Conservation (phyloP, 2,329 filamentous ascomycete genomes). For the Hypocreales sp. region DNA sequence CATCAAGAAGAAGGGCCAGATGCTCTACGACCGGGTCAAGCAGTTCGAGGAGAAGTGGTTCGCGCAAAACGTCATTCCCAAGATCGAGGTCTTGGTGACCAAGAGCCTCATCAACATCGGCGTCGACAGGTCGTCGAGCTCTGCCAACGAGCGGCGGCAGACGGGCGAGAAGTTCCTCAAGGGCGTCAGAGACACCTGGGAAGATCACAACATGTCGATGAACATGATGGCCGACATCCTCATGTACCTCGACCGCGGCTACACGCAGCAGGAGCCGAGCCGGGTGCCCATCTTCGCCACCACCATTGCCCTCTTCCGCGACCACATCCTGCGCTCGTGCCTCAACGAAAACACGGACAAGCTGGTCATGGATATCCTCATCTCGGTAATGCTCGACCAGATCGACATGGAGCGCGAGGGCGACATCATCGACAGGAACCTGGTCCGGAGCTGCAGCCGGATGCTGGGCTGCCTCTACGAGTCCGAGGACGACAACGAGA, state of each 20-base stretch:
- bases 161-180: slow-evolving; percentile 73
- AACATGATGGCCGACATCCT: slow-evolving; percentile 93
- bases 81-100: slow-evolving; percentile 57
- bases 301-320: slow-evolving; percentile 77
- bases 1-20: slow-evolving; percentile 67
- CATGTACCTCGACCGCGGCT: slow-evolving; percentile 93
- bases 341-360: slow-evolving; percentile 28
- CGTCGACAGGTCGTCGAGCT: slow-evolving; percentile 43
- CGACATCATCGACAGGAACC: slow-evolving; percentile 68
- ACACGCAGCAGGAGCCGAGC: slow-evolving; percentile 48
- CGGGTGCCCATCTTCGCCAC: slow-evolving; percentile 68
- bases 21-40: slow-evolving; percentile 68
- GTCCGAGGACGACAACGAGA: slow-evolving; percentile 59
- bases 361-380: slow-evolving; percentile 59
- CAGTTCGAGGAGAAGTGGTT: slow-evolving; percentile 76
- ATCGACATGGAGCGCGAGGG: slow-evolving; percentile 86
- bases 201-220: slow-evolving; percentile 83
- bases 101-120: slow-evolving; percentile 46
- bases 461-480: slow-evolving; percentile 89
- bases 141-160: slow-evolving; percentile 62
- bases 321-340: slow-evolving; percentile 58
- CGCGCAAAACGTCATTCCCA: slow-evolving; percentile 51
- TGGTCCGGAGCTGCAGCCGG: slow-evolving; percentile 69
- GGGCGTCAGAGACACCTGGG: slow-evolving; percentile 64
- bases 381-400: slow-evolving; percentile 73